Base-by-base conservation (phyloP, 305 asterid genomes). In the Striga hermonthica region DNA sequence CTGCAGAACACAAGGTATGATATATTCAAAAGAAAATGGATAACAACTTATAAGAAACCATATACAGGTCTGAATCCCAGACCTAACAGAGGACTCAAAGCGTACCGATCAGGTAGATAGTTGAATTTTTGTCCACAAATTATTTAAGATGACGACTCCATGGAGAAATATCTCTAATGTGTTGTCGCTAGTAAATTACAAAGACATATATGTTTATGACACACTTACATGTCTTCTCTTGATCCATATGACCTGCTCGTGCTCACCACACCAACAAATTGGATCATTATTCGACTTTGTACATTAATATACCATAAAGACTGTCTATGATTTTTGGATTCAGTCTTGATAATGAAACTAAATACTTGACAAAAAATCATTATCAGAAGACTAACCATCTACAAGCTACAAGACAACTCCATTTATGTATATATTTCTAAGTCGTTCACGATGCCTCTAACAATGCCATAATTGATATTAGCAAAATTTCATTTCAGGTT, bases 401-500 rank as follows among this genome's bases (percentile, higher is more conserved):
- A 11, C 37, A 34, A 13, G 64, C 28, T 54, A 59, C 22, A n/a
- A 72, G 60, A 52, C 41, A 54, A 14, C 64, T 57, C 44, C 16
- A 36, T 31, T 41, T 9, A 10, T 3, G 40, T 16, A 39, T 9
- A 54, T 28, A 5, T 50, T 53, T 31, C 65, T 16, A 63, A 36
- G 49, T 11, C 53, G 36, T 31, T 54, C 37, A 62, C 47, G 34
- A 64, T 28, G 56, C 52, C 43, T 7, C 22, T 39, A 37, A 54
- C 48, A 57, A 41, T 53, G 34, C 7, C 5, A 50, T 50, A 39
- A 66, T 41, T 55, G 22, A 10, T 12, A 57, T 40, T 8, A 12
- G n/a, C 38, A 9, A 62, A 70, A 54, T 63, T 45, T 35, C n/a
- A 41, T 38, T 28, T 59, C 58, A 11, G 34, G 40, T 66, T 67